Evolutionary conservation across 495 filamentous ascomycete genomes (phyloP).

Genomic region (Penicillium steckii): DNA sequence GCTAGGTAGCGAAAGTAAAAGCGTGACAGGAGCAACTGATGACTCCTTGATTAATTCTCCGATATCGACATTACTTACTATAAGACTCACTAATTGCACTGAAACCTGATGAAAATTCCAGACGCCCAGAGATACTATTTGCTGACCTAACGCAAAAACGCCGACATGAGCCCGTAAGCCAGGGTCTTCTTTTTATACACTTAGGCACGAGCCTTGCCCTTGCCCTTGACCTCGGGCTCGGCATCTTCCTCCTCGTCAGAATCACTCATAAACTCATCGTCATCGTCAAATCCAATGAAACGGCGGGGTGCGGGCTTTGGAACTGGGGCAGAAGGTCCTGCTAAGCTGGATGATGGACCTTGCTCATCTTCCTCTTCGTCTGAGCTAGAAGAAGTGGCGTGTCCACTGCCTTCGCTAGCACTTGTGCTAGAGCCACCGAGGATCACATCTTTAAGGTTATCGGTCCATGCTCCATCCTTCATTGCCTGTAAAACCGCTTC

Average conservation of each 20-base stretch:
- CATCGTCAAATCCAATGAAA: conserved; percentile 87
- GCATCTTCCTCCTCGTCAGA: conserved; percentile 56
- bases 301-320: conserved; percentile 39
- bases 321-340: conserved; percentile 25
- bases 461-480: conserved; percentile 57
- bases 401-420: conserved; percentile 49
- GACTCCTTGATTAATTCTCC: not conserved
- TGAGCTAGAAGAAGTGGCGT: conserved; percentile 39
- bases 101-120: conserved; percentile 7
- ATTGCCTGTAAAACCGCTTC: conserved; percentile 80
- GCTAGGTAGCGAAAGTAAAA: not conserved
- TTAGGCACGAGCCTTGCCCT: conserved; percentile 42
- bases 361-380: conserved; percentile 51
- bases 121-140: conserved; percentile 7
- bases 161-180: conserved; percentile 18
- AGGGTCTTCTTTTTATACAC: not conserved
- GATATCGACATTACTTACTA: not conserved
- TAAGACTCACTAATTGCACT: conserved; percentile 8
- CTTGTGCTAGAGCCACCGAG: conserved; percentile 46
- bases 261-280: conserved; percentile 86
- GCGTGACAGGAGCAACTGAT: not conserved
- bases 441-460: conserved; percentile 44
- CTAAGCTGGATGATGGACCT: conserved; percentile 17
- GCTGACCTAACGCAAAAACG: conserved; percentile 10
- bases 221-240: conserved; percentile 36